Percentiles rank a stretch among this genome's conserved stretches.
Conservation (phyloP, 768 basidiomycete genomes). For the Baorangia bicolor region DNA sequence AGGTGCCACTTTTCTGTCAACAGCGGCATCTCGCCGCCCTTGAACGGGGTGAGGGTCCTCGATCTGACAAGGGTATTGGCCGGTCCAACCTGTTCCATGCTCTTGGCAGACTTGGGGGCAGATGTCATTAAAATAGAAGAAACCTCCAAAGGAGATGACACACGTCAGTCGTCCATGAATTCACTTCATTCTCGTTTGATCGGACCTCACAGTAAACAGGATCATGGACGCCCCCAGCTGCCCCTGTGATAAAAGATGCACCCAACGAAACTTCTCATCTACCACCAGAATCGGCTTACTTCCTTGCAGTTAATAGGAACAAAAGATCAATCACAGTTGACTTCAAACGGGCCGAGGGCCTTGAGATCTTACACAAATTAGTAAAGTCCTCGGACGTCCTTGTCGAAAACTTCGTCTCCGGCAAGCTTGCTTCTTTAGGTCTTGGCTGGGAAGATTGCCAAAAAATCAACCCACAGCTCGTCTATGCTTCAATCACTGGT, state of each 20-base stretch:
- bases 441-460: conserved; percentile 83
- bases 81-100: conserved; percentile 91
- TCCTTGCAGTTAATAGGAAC: conserved; percentile 84
- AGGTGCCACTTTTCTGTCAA: conserved; percentile 18
- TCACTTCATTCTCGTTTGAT: conserved; percentile 11
- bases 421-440: conserved; percentile 82
- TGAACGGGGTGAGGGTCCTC: conserved; percentile 78
- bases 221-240: conserved; percentile 64
- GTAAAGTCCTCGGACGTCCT: conserved; percentile 77
- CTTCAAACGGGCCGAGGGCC: conserved; percentile 76
- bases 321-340: conserved; percentile 89
- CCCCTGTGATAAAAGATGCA: conserved; percentile 46
- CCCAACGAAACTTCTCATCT: conserved; percentile 59
- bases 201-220: conserved; percentile 38
- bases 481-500: conserved; percentile 92
- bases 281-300: conserved; percentile 92
- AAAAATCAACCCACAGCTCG: conserved; percentile 72
- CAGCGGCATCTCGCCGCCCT: conserved; percentile 68
- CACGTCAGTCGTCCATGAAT: conserved; percentile 48
- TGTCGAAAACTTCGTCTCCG: conserved; percentile 85
- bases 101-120: conserved; percentile 89
- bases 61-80: conserved; percentile 90
- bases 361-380: conserved; percentile 70
- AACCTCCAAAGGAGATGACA: conserved; percentile 81
- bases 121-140: conserved; percentile 95